These are phyloP conservation scores for Hortaea sp. DNA, from an alignment of 2,329 filamentous ascomycete species.

Conservation along the genomic window DNA sequence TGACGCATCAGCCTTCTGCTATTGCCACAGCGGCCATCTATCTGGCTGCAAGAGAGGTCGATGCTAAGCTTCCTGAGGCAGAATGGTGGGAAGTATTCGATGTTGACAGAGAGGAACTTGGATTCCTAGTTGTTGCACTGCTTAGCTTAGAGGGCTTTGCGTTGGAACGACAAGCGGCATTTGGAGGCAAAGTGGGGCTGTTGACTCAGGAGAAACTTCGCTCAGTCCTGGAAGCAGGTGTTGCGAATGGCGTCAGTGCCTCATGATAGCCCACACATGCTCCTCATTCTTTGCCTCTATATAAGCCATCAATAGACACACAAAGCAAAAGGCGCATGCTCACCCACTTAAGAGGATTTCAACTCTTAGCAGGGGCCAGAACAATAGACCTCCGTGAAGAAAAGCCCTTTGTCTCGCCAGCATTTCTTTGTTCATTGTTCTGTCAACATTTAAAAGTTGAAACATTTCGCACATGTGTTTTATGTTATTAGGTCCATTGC, in stretches of 20 bases:
- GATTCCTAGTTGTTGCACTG: constrained; percentile 82
- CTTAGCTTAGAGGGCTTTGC: constrained; percentile 66
- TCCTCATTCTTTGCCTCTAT: no score
- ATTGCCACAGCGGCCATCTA: constrained; percentile 86
- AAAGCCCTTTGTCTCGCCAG: no score
- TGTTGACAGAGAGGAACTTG: constrained; percentile 85
- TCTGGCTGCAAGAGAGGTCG: constrained; percentile 68
- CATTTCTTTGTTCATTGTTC: neutral
- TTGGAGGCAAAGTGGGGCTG: neutral
- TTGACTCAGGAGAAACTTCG: no score
- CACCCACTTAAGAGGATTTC: no score
- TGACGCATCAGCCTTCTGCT: constrained; percentile 81
- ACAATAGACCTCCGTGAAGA: no score
- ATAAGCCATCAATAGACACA: no score
- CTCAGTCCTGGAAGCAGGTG: no score
- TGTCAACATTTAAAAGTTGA: neutral
- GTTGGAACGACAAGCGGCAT: neutral
- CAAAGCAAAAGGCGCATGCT: no score
- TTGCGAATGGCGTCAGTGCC: no score
- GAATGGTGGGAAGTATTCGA: constrained; percentile 99
- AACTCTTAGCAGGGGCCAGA: no score
- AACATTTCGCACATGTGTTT: neutral
- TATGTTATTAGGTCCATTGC: no score
- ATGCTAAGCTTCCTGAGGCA: constrained; percentile 66
- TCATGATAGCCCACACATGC: neutral